Base-by-base conservation (phyloP, 805 yeast genomes). In the Starmerella bacillaris region DNA sequence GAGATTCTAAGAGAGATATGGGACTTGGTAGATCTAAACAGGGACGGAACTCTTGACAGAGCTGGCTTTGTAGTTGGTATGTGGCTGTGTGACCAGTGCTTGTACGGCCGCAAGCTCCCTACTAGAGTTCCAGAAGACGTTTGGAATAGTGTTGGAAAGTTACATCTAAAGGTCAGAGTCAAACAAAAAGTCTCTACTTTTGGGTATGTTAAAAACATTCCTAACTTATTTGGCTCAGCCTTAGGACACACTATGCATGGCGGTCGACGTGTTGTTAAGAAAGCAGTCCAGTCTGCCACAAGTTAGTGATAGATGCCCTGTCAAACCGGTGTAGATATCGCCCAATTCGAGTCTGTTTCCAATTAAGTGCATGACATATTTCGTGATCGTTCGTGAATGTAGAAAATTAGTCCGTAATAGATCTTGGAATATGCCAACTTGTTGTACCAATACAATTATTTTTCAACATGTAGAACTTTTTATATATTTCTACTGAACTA, bases 51-150 rank as follows among this genome's bases (percentile, higher is more conserved):
- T 1, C 59, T 89, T 36, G 76, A 74, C 45, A 69, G 79, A 41
- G 74, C 72, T 24, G 86, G 84, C 43, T 89, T 89, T 48, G 59
- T 86, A 21, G 86, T 84, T n/a, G 98, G 98, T 0, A 84, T 79
- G 78, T 89, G 98, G 98, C 57, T 84, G 4, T 84, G 89, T 2
- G 99, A 89, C 54, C 98, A 89, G 56, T 79, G 94, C 51, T 61
- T 89, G 11, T 89, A 86, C 51, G 98, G 98, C 0, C 64, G 92
- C 27, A 89, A 89, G 53, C 58, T 89, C 33, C 96, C 98, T 0
- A 65, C 68, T 39, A 56, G 56, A 26, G 68, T 89, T 4, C 72
- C 68, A 27, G 69, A 67, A 4, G 66, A 64, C 20, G 72, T 86
- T 1, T 89, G 96, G 96, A 67, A 69, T 29, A 78, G 92, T 53